Percentiles rank a stretch among this genome's conserved stretches.
phyloP scores from a whole-genome alignment of 495 filamentous ascomycete species.

The Apodospora peruviana region DNA sequence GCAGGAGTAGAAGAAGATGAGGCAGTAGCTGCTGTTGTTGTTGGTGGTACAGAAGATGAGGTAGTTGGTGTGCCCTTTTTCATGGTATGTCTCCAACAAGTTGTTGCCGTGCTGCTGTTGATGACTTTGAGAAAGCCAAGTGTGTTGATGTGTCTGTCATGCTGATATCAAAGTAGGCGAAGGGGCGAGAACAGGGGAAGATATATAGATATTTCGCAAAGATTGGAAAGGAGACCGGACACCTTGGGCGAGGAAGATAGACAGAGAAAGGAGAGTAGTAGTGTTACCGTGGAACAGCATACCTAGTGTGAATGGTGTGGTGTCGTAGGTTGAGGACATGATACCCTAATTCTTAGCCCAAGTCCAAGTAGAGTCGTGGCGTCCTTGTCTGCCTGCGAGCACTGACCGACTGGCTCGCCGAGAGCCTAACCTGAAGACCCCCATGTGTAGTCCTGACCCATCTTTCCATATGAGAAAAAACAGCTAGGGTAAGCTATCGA shows the following conservation, averaged over 20 bases:
- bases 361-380: too few relatives aligned
- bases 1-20: slow-evolving; percentile 1
- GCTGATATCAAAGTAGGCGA: neutral
- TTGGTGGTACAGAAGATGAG: slow-evolving; percentile 1
- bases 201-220: too few relatives aligned
- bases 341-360: neutral
- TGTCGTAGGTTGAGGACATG: too few relatives aligned
- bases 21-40: slow-evolving; percentile 2
- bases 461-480: too few relatives aligned
- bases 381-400: neutral
- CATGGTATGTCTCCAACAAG: slow-evolving; percentile 11
- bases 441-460: neutral
- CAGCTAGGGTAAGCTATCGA: too few relatives aligned
- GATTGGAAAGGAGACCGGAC: neutral
- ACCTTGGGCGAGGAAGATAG: neutral
- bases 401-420: slow-evolving; percentile 3
- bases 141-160: neutral
- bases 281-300: too few relatives aligned
- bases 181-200: neutral
- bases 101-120: neutral
- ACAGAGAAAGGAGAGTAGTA: too few relatives aligned
- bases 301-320: too few relatives aligned
- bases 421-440: slow-evolving; percentile 3
- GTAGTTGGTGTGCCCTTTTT: slow-evolving; percentile 17
- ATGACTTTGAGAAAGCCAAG: neutral